Conservation (phyloP, 2,329 filamentous ascomycete genomes). For the Neospermospora avenae region DNA sequence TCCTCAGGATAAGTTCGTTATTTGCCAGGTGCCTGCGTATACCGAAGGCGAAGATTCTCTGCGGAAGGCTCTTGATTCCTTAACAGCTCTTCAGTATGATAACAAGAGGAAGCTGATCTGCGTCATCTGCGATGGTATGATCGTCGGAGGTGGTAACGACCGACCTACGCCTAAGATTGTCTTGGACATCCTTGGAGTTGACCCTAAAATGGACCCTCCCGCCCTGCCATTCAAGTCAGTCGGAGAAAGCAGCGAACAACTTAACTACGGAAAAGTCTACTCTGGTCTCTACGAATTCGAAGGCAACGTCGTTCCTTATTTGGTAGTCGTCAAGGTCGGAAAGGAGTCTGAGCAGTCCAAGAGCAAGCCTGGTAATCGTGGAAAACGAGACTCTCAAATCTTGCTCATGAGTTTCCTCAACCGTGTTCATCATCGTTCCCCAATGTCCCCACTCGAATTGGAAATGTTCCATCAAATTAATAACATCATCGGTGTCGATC, state of each 20-base stretch:
- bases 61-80: slow-evolving; percentile 86
- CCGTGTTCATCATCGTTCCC: slow-evolving; percentile 87
- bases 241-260: slow-evolving; percentile 81
- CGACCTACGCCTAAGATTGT: slow-evolving; percentile 97
- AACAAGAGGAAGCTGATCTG: slow-evolving; percentile 97
- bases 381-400: slow-evolving; percentile 97
- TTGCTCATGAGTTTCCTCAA: slow-evolving; percentile 97
- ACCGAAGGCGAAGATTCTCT: slow-evolving; percentile 97
- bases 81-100: slow-evolving; percentile 93
- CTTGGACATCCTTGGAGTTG: slow-evolving; percentile 92
- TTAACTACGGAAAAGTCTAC: slow-evolving; percentile 98
- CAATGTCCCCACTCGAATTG: slow-evolving; percentile 93
- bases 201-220: slow-evolving; percentile 93
- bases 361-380: slow-evolving; percentile 93
- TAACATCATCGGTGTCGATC: slow-evolving; percentile 97
- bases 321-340: slow-evolving; percentile 95
- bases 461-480: slow-evolving; percentile 99
- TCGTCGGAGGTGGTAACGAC: slow-evolving; percentile 94
- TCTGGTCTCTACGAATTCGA: slow-evolving; percentile 97
- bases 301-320: slow-evolving; percentile 93
- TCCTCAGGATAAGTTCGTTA: slow-evolving; percentile 97
- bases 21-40: slow-evolving; percentile 96
- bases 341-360: slow-evolving; percentile 92
- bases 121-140: slow-evolving; percentile 96
- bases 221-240: slow-evolving; percentile 93